Conservation (phyloP, 148 eudicot species). For the Heliosperma pusillum region DNA sequence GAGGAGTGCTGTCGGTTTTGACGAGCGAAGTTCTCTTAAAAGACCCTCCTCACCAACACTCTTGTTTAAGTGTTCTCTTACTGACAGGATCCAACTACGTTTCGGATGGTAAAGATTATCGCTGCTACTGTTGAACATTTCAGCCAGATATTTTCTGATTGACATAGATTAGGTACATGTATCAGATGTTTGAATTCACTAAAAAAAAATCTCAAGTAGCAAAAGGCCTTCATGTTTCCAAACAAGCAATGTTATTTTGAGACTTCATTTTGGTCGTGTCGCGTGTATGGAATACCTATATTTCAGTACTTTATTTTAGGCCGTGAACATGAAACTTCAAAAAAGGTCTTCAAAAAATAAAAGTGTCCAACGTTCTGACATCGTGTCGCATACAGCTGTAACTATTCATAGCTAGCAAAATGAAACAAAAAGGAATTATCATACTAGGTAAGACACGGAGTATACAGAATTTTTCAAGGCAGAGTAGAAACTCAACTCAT, state of each 20-base stretch:
- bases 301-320: background rate
- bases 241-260: too few relatives aligned
- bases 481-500: background rate
- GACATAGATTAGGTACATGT: conserved; percentile 13
- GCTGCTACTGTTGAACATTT: conserved; percentile 52
- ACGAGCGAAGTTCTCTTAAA: conserved; percentile 36
- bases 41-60: conserved; percentile 74
- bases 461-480: background rate
- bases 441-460: background rate
- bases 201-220: background rate
- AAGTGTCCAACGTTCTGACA: too few relatives aligned
- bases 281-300: background rate
- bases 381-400: too few relatives aligned
- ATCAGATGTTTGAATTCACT: background rate
- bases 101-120: conserved; percentile 65
- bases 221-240: background rate
- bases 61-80: conserved; percentile 73
- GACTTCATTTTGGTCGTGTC: background rate
- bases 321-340: too few relatives aligned
- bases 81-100: conserved; percentile 67
- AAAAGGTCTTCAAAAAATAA: too few relatives aligned
- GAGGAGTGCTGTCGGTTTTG: conserved; percentile 59
- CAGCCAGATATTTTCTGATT: conserved; percentile 64
- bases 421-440: too few relatives aligned
- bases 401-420: too few relatives aligned